A percentile compares a stretch with the other conserved stretches of the same genome.
These are phyloP conservation scores for Tricholoma furcatifolium DNA, from an alignment of 768 basidiomycete species.

Conservation along the genomic window DNA sequence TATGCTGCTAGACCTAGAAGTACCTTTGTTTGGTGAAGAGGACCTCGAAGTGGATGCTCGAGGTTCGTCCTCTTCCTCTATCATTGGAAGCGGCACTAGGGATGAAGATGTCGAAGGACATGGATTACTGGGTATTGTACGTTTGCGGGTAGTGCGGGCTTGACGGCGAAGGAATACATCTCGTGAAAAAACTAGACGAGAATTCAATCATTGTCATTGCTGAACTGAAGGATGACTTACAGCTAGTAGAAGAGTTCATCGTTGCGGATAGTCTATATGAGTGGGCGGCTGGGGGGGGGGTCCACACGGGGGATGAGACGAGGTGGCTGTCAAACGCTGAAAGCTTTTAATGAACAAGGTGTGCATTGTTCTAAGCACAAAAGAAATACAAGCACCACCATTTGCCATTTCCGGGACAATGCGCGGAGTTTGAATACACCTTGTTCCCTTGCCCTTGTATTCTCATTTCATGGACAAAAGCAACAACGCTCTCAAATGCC, in stretches of 20 bases:
- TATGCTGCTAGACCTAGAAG: conserved; percentile 4
- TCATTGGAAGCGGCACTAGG: conserved; percentile 26
- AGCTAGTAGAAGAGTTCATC: conserved; percentile 27
- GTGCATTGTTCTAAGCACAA: conserved; percentile 23
- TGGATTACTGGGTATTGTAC: conserved; percentile 5
- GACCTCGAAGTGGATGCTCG: conserved; percentile 15
- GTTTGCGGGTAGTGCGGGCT: conserved; percentile 25
- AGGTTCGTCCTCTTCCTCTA: conserved; percentile 35
- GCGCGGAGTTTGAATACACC: conserved; percentile 15
- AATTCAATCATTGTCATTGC: neutral
- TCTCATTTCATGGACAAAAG: too few species aligned
- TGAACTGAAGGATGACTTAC: conserved; percentile 18
- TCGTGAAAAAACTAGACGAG: conserved; percentile 29
- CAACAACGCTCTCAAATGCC: too few species aligned
- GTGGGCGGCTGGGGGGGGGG: conserved; percentile 13
- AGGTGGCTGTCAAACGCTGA: conserved; percentile 16
- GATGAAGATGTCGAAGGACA: conserved; percentile 16
- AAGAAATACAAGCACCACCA: conserved; percentile 19
- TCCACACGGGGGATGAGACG: conserved; percentile 13
- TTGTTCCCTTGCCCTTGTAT: conserved; percentile 6
- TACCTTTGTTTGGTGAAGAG: conserved; percentile 8
- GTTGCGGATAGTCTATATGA: conserved; percentile 18
- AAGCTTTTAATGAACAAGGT: conserved; percentile 11
- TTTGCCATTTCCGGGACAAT: conserved; percentile 25
- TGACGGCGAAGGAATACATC: conserved; percentile 30